A percentile compares a stretch with the other conserved stretches of the same genome.
phyloP scores from a whole-genome alignment of 306 rosid genomes.

The Mimosa pudica region DNA sequence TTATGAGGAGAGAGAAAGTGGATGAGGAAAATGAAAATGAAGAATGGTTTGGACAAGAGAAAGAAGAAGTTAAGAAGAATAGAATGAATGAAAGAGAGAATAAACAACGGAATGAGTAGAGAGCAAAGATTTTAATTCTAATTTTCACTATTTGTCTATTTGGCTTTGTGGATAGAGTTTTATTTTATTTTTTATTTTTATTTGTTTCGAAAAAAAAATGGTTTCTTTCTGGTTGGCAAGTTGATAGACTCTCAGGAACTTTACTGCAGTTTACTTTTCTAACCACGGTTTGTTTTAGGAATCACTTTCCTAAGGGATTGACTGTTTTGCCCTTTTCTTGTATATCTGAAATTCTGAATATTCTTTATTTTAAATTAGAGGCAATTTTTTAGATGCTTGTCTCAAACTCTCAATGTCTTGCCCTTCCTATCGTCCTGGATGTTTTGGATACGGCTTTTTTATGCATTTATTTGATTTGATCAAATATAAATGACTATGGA shows the following conservation, averaged over 20 bases:
- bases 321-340: constrained; percentile 33
- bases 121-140: constrained; percentile 34
- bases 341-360: background rate
- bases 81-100: constrained; percentile 10
- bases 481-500: no score
- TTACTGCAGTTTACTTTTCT: constrained; percentile 39
- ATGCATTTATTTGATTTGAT: no score
- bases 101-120: constrained; percentile 31
- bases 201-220: background rate
- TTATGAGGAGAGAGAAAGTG: constrained; percentile 15
- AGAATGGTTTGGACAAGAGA: constrained; percentile 29
- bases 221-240: background rate
- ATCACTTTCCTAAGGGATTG: background rate
- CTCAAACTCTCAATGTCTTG: no score
- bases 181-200: background rate
- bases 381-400: background rate
- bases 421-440: background rate
- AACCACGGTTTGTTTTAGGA: constrained; percentile 28
- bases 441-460: background rate
- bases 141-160: constrained; percentile 11
- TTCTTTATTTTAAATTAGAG: background rate
- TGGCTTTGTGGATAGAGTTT: constrained; percentile 37
- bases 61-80: constrained; percentile 30
- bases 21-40: background rate
- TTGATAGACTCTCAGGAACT: background rate